These are phyloP conservation scores for Bipolaris zeicola DNA, from an alignment of 2,329 filamentous ascomycete species.

Conservation along the genomic window DNA sequence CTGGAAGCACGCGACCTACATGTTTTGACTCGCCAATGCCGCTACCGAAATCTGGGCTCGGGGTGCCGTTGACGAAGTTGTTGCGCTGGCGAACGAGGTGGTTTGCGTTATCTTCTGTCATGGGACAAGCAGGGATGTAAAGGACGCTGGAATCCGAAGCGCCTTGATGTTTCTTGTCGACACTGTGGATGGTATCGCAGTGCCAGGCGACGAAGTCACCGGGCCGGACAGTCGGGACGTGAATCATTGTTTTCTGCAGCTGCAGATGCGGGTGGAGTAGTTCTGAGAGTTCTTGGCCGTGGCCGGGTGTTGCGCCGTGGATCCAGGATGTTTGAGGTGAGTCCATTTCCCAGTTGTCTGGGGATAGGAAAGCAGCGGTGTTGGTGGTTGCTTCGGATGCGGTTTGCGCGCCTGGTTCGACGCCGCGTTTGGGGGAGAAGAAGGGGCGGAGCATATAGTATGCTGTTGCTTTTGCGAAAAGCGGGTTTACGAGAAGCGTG, in stretches of 20 bases:
- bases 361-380: conserved; percentile 53
- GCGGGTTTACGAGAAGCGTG: conserved; percentile 80
- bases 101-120: conserved; percentile 73
- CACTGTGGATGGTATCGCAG: conserved; percentile 80
- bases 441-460: conserved; percentile 86
- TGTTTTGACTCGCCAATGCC: conserved; percentile 68
- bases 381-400: conserved; percentile 37
- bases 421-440: conserved; percentile 63
- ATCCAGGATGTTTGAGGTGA: conserved; percentile 62
- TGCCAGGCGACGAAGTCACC: conserved; percentile 82
- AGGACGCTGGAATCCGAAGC: conserved; percentile 77
- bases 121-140: conserved; percentile 86
- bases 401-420: conserved; percentile 42
- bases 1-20: conserved; percentile 48
- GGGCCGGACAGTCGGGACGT: conserved; percentile 69
- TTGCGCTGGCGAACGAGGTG: conserved; percentile 73
- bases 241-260: conserved; percentile 71
- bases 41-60: conserved; percentile 57
- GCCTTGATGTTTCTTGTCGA: conserved; percentile 78
- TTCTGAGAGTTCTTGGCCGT: conserved; percentile 70
- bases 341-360: conserved; percentile 66
- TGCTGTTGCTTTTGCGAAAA: conserved; percentile 74
- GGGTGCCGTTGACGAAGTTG: conserved; percentile 68
- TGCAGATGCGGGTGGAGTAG: conserved; percentile 72
- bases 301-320: conserved; percentile 72